Percentiles rank a stretch among this genome's conserved stretches.
Conservation (phyloP, 306 rosid genomes). For the Cucurbita moschata region DNA sequence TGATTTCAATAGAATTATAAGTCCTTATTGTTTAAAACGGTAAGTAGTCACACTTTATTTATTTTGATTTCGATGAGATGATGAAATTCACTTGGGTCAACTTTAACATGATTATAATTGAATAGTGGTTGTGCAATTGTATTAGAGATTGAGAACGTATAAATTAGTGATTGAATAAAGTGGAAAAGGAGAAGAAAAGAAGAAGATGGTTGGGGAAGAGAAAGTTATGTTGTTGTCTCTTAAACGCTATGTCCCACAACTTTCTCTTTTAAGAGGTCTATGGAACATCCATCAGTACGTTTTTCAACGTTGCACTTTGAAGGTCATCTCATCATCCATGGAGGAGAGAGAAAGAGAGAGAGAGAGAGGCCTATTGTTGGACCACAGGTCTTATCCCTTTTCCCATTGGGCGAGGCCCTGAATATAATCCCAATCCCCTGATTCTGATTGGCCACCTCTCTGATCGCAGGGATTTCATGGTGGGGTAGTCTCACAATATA, state of each 20-base stretch:
- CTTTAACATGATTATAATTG: too few relatives aligned
- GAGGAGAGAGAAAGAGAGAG: too few relatives aligned
- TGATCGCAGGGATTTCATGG: slow-evolving; percentile 15
- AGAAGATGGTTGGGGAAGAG: neutral
- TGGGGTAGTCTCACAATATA: neutral
- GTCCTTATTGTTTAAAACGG: too few relatives aligned
- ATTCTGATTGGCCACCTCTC: slow-evolving; percentile 28
- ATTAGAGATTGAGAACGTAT: neutral
- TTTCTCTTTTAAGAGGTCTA: neutral
- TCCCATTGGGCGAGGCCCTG: slow-evolving; percentile 28
- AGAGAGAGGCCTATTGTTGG: too few relatives aligned
- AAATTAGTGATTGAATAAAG: neutral
- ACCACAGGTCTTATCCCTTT: slow-evolving; percentile 24
- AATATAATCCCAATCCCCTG: slow-evolving; percentile 30
- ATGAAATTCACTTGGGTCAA: too few relatives aligned
- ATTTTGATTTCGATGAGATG: too few relatives aligned
- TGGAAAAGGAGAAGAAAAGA: neutral
- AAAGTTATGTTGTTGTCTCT: neutral
- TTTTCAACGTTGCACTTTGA: neutral
- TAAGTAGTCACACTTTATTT: too few relatives aligned
- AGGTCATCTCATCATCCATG: neutral
- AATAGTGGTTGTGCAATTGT: neutral
- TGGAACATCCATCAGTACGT: neutral
- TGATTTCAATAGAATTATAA: too few relatives aligned
- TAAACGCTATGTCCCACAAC: neutral